Evolutionary conservation across 441 rosid genomes (phyloP).

Genomic region (Syzygium malaccense): DNA sequence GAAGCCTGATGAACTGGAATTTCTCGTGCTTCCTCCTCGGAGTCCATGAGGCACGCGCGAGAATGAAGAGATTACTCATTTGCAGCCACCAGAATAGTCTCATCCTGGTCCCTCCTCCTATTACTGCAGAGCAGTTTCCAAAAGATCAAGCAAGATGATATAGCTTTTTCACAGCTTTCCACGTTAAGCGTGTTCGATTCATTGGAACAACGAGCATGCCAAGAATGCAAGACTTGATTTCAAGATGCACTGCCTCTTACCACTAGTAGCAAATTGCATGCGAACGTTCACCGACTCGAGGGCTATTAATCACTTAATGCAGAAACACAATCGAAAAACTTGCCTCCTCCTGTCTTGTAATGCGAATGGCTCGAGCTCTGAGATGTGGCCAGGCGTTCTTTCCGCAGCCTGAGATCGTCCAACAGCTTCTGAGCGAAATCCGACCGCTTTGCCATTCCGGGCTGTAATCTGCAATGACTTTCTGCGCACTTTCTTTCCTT

Average conservation of each 20-base stretch:
- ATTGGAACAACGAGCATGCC: not conserved
- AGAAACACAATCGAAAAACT: constrained; percentile 4
- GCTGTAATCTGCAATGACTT: not conserved
- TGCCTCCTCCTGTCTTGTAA: constrained; percentile 49
- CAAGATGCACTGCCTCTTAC: not conserved
- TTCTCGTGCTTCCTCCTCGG: not conserved
- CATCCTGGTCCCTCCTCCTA: not conserved
- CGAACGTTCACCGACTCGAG: not conserved
- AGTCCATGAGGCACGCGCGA: not conserved
- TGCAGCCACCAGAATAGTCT: not conserved
- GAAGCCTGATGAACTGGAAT: not conserved
- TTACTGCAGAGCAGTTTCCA: not conserved
- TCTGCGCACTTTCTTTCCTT: not conserved
- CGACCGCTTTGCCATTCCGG: constrained; percentile 69
- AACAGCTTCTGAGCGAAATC: constrained; percentile 93
- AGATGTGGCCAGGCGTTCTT: constrained; percentile 60
- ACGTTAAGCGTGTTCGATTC: not conserved
- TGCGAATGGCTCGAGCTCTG: constrained; percentile 35
- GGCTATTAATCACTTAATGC: not conserved
- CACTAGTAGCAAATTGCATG: not conserved
- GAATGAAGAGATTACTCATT: not conserved
- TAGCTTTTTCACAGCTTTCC: not conserved
- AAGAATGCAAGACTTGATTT: not conserved
- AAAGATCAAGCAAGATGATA: not conserved
- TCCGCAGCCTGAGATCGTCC: constrained; percentile 75